phyloP scores from a whole-genome alignment of 495 filamentous ascomycete genomes.

The Tuber magnatum region DNA sequence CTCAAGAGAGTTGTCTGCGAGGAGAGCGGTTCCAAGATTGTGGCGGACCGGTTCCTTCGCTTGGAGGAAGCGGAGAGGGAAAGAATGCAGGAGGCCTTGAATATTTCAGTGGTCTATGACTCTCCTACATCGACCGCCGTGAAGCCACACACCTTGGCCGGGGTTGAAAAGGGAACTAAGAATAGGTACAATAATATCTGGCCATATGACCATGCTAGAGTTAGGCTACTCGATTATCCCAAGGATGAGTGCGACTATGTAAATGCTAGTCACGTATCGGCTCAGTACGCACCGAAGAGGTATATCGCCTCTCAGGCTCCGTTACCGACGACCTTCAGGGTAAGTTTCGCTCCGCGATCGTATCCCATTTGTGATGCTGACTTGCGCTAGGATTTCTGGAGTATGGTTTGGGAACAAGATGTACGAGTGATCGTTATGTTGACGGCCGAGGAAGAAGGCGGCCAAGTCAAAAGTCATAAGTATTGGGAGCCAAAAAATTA shows the following conservation, averaged over 20 bases:
- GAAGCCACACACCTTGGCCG: constrained; percentile 55
- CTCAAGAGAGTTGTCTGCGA: constrained; percentile 58
- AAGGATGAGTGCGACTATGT: constrained; percentile 86
- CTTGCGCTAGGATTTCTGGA: constrained; percentile 85
- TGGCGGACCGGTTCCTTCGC: constrained; percentile 73
- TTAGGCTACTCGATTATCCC: constrained; percentile 63
- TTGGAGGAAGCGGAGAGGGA: constrained; percentile 81
- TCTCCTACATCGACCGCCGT: constrained; percentile 32
- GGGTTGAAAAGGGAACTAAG: constrained; percentile 88
- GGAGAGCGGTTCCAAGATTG: constrained; percentile 65
- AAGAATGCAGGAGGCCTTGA: constrained; percentile 83
- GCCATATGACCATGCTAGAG: constrained; percentile 89
- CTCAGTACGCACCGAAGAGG: constrained; percentile 68
- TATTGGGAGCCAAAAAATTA: constrained; percentile 83
- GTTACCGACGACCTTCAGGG: constrained; percentile 83
- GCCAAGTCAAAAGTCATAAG: constrained; percentile 87
- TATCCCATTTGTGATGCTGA: constrained; percentile 42
- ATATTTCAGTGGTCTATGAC: constrained; percentile 45
- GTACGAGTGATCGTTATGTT: constrained; percentile 90
- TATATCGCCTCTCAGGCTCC: constrained; percentile 97
- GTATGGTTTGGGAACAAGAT: constrained; percentile 93
- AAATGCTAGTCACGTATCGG: constrained; percentile 81
- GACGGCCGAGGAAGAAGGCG: constrained; percentile 90
- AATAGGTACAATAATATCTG: constrained; percentile 98
- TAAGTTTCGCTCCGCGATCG: constrained; percentile 46